Evolutionary conservation across 441 rosid species (phyloP), one percentile per base, ranked within the genome.

Genomic region (Gossypium schwendimanii): DNA sequence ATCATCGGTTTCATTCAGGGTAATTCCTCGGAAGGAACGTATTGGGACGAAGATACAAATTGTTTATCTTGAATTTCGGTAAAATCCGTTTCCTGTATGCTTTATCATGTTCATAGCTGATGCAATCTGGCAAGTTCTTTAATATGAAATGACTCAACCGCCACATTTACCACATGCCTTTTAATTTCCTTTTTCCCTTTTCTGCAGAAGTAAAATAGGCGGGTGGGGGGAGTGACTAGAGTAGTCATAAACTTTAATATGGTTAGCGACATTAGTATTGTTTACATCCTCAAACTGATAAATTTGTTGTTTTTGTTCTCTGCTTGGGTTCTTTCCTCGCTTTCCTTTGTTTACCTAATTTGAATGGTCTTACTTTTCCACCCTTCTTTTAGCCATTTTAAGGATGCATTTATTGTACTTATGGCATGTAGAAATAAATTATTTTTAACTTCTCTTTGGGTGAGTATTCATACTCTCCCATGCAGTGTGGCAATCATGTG

Each of bases 51-150:
- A 78, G 78, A 85, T 88, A 66, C 85, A 87, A 24, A 79, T 90
- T 21, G 85, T 83, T 45, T 91, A 87, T 83, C 86, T 92, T 55
- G 95, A 92, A 84, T 91, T 92, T 75, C 72, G 87, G 91, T 88
- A 81, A 78, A 10, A 33, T 50, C 73, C 6, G 41, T 58, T 53
- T 71, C 50, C 15, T 70, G 36, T 26, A 2, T 68, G 31, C 36
- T 57, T 58, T 71, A n/a, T 70, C 10, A 18, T 68, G 17, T 21
- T 70, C 31, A 15, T 12, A 55, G 45, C 18, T 28, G 69, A 72
- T 54, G 50, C 44, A 26, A 28, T 59, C 41, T 53, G n/a, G 36
- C 44, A n/a, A 28, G 49, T 49, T 49, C 6, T 45, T 47, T 66
- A n/a, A 45, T 41, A 4, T 47, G 41, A 64, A 64, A 64, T 18